Conservation (phyloP, 2,329 filamentous ascomycete genomes). For the Arthrobotrys entomopaga region DNA sequence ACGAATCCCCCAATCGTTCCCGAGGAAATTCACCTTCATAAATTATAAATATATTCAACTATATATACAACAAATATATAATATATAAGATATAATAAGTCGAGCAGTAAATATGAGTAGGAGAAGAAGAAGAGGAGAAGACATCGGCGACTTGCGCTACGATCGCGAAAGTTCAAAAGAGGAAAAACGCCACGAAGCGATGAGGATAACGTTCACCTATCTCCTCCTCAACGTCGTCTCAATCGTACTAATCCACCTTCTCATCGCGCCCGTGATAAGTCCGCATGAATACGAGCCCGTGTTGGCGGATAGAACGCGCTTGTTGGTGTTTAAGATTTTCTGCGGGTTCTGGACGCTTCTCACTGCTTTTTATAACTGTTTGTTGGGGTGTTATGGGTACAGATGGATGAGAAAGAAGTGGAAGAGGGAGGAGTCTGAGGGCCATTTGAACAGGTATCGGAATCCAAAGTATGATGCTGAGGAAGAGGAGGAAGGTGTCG, state of each 20-base stretch:
- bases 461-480: conserved; percentile 24
- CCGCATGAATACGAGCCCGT: conserved; percentile 28
- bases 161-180: conserved; percentile 37
- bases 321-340: conserved; percentile 31
- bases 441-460: conserved; percentile 41
- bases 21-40: conserved; percentile 2
- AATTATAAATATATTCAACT: conserved; percentile 1
- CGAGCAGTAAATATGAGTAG: too few species aligned
- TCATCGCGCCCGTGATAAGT: conserved; percentile 25
- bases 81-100: too few species aligned
- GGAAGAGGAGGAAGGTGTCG: neutral
- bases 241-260: conserved; percentile 30
- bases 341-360: conserved; percentile 28
- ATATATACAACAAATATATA: neutral
- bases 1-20: neutral
- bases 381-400: conserved; percentile 18
- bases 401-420: conserved; percentile 16
- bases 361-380: conserved; percentile 46
- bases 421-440: conserved; percentile 26
- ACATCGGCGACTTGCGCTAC: conserved; percentile 16
- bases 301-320: neutral
- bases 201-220: conserved; percentile 36
- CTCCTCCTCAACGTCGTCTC: conserved; percentile 26
- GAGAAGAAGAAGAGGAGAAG: neutral
- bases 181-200: conserved; percentile 35